Conservation (phyloP, 2,329 filamentous ascomycete species). For the Ophiosphaerella korrae region DNA sequence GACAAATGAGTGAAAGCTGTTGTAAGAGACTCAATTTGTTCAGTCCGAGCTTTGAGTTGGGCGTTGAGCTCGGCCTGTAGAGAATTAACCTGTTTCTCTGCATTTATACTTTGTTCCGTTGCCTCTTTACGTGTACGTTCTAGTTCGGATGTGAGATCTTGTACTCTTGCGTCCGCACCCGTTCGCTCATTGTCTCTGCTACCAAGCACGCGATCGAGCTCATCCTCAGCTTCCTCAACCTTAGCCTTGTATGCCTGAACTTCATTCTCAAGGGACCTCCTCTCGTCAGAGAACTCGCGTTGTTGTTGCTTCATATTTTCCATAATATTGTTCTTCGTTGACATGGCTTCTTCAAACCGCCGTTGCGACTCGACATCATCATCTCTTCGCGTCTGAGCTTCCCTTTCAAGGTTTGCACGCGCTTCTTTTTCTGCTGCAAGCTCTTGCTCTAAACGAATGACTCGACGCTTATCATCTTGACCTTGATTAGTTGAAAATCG, state of each 20-base stretch:
- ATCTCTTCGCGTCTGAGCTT: slow-evolving; percentile 62
- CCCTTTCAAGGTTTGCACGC: slow-evolving; percentile 69
- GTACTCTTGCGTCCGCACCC: slow-evolving; percentile 70
- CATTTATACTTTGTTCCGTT: slow-evolving; percentile 56
- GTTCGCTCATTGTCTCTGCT: slow-evolving; percentile 82
- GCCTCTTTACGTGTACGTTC: slow-evolving; percentile 61
- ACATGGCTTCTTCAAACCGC: slow-evolving; percentile 82
- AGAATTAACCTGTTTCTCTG: slow-evolving; percentile 49
- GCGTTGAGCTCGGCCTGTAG: slow-evolving; percentile 64
- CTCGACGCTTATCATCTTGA: slow-evolving; percentile 65
- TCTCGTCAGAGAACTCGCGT: slow-evolving; percentile 83
- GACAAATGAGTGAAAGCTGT: slow-evolving; percentile 48
- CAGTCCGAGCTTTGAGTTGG: slow-evolving; percentile 51
- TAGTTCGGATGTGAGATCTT: slow-evolving; percentile 72
- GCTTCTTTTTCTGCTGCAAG: slow-evolving; percentile 74
- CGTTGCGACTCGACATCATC: slow-evolving; percentile 67
- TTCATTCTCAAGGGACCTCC: slow-evolving; percentile 81
- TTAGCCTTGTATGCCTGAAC: slow-evolving; percentile 75
- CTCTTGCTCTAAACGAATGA: slow-evolving; percentile 76
- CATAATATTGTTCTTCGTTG: slow-evolving; percentile 91
- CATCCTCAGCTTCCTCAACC: slow-evolving; percentile 88
- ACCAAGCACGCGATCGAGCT: slow-evolving; percentile 82
- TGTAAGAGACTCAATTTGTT: slow-evolving; percentile 35
- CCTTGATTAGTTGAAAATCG: slow-evolving; percentile 66
- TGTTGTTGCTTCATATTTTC: slow-evolving; percentile 93